Evolutionary conservation across 768 basidiomycete species (phyloP), one percentile per base, ranked within the genome.

Genomic region (Serpula lacrymans): DNA sequence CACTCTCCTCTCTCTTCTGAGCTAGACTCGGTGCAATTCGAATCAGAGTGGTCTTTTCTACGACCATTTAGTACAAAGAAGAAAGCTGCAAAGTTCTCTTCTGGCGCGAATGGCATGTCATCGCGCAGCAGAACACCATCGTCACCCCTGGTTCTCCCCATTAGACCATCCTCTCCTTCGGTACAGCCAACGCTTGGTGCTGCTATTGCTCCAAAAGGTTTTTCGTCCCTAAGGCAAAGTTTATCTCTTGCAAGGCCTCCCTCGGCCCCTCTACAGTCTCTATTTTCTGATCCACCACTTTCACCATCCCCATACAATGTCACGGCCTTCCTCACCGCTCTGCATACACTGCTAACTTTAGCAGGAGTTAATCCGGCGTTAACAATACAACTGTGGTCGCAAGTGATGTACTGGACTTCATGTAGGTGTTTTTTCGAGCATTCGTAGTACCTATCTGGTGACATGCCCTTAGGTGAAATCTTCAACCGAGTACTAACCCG

Each of bases 321-420:
- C 39, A 86, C 83, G 12, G 72, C 82, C 1, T 84, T 95, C 58
- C 72, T 99, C 30, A 87, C 89, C 3, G 84, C 88, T 17, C 70
- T 97, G 4, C 84, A 98, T 42, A 81, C 86, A 10, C 65, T 98
- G 23, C 71, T 99, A 12, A 77, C 81, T 16, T 67, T 92, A 27
- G 90, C 94, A 34, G 88, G 93, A 42, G 78, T 97, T 49, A 97
- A 97, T 56, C 91, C 96, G 11, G 82, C 77, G 6, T 69, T 97
- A 13, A 82, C 82, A 37, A 82, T 85, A 5, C 96, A 99, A 59
- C 73, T 94, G 36, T 95, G 93, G 82, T 94, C 92, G 1, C 96
- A 99, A 63, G 81, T 96, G n/a, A 84, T 96, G 71, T 97, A 94
- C 59, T 99, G 96, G 96, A 85, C 92, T 39, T 84, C 92, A 17